Conservation (phyloP, 2,329 filamentous ascomycete genomes). For the Neofusicoccum sp. region DNA sequence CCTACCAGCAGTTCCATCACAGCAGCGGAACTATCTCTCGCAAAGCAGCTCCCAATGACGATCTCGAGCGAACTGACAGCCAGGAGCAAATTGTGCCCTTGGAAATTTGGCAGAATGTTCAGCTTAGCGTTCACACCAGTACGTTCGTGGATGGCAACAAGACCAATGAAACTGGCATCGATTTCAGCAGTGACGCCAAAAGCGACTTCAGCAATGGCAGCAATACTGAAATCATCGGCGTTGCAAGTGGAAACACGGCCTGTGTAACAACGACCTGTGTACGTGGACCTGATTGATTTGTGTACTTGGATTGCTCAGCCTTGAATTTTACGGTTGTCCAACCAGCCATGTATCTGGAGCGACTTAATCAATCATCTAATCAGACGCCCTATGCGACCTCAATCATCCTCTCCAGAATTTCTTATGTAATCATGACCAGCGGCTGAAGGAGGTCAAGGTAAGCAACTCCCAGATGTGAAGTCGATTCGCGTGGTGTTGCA, state of each 20-base stretch:
- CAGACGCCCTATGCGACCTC: too few species aligned
- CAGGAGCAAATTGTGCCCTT: conserved; percentile 4
- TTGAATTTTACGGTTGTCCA: too few species aligned
- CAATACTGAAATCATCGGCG: neutral
- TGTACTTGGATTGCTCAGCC: neutral
- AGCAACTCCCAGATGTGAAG: too few species aligned
- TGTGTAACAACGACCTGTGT: conserved; percentile 4
- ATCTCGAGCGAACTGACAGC: conserved; percentile 4
- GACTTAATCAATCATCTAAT: too few species aligned
- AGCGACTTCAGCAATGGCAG: conserved; percentile 1
- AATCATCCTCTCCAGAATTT: too few species aligned
- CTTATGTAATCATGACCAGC: too few species aligned
- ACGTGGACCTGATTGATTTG: neutral
- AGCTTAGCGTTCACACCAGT: conserved; percentile 8
- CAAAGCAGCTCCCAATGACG: neutral
- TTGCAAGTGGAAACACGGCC: neutral
- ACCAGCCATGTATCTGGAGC: too few species aligned
- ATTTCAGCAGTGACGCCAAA: neutral
- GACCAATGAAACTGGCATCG: neutral
- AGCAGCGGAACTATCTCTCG: neutral
- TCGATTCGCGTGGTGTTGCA: too few species aligned
- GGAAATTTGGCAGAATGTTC: conserved; percentile 14
- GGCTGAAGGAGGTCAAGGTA: too few species aligned
- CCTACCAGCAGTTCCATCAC: conserved; percentile 9
- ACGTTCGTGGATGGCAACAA: neutral